A percentile compares a stretch with the other conserved stretches of the same genome.
phyloP scores from a whole-genome alignment of 345 rosid genomes.

The Anastatica hierochuntica region DNA sequence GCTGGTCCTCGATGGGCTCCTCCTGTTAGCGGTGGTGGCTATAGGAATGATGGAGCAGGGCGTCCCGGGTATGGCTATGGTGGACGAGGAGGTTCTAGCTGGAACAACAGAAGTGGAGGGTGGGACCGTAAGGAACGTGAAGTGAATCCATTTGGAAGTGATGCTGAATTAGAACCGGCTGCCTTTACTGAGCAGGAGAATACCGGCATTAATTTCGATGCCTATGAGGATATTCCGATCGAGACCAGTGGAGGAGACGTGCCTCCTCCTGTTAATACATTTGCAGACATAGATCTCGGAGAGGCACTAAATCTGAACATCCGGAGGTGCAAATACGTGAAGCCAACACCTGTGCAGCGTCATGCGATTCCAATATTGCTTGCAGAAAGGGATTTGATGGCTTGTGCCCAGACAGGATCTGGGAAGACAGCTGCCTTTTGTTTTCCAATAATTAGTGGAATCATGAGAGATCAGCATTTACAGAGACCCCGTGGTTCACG shows the following conservation, averaged over 20 bases:
- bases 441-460: slow-evolving; percentile 92
- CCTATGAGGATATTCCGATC: slow-evolving; percentile 94
- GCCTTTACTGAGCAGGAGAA: slow-evolving; percentile 55
- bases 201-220: slow-evolving; percentile 87
- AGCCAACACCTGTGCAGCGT: slow-evolving; percentile 95
- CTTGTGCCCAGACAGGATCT: slow-evolving; percentile 99
- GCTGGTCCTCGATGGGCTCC: slow-evolving; percentile 55
- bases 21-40: slow-evolving; percentile 28
- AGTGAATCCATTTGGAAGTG: slow-evolving; percentile 83
- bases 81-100: slow-evolving; percentile 48
- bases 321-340: slow-evolving; percentile 89
- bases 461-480: slow-evolving; percentile 51
- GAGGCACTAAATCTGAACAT: slow-evolving; percentile 82
- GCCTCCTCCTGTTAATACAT: slow-evolving; percentile 84
- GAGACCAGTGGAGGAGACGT: slow-evolving; percentile 95
- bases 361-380: slow-evolving; percentile 85
- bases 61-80: slow-evolving; percentile 22
- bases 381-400: slow-evolving; percentile 88
- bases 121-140: slow-evolving; percentile 79
- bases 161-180: slow-evolving; percentile 38
- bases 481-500: slow-evolving; percentile 90
- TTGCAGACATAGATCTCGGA: slow-evolving; percentile 92
- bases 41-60: slow-evolving; percentile 22
- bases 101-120: slow-evolving; percentile 58
- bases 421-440: slow-evolving; percentile 99